Base-by-base conservation (phyloP, 441 rosid species). In the Caryocar brasiliense region DNA sequence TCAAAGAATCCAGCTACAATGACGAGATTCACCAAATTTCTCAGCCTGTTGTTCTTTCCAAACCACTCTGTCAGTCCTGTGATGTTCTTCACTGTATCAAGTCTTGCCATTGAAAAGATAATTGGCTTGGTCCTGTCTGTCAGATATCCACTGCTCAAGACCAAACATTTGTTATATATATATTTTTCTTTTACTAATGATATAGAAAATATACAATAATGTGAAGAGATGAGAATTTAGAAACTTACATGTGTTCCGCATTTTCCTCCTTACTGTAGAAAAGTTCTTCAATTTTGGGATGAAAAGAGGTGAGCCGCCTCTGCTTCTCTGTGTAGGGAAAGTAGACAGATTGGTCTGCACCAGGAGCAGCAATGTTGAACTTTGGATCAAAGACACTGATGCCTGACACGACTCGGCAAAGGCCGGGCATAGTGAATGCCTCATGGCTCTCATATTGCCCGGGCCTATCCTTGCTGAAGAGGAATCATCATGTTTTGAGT, bases 81-180 rank as follows among this genome's bases (percentile, higher is more conserved):
- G 37, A 91, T 82, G 80, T 91, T 91, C 63, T 91, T 91, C 33
- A 91, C 95, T 0, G 79, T 75, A 61, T 85, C 95, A 1, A 91
- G 90, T 51, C 98, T 81, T 14, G 98, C 96, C 98, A 91, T 91
- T 6, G 98, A 82, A 76, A 91, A 85, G 48, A 91, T 83, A 34
- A 87, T 81, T 0, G 96, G 98, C 48, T 85, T 91, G 48, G 64
- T 72, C 62, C 56, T 66, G 41, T 82, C 93, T 17, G 77, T 80
- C 47, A 91, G 83, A 67, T 71, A 81, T 58, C 96, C 96, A 52
- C 96, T 87, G 81, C 62, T 59, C 26, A 17, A 28, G 35, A 9
- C 14, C n/a, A n/a, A n/a, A n/a, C n/a, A n/a, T n/a, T n/a, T n/a
- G n/a, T n/a, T n/a, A n/a, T n/a, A n/a, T n/a, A n/a, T n/a, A n/a